Conservation (phyloP, 2,329 filamentous ascomycete genomes). For the Pseudogymnoascus destructans region DNA sequence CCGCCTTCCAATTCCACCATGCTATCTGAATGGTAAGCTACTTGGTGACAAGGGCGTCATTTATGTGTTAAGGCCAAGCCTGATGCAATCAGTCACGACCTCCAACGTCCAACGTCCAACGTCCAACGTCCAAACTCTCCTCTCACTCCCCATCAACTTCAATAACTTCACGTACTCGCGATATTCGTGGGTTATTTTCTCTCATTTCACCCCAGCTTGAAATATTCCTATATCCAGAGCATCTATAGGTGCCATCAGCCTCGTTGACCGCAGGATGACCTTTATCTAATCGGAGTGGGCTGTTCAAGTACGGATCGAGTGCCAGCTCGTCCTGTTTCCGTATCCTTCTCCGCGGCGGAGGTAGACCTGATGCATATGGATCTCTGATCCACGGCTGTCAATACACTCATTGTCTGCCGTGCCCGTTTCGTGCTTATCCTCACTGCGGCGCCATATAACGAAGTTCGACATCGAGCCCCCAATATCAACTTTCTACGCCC, state of each 20-base stretch:
- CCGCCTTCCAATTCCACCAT: not conserved
- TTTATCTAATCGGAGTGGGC: not conserved
- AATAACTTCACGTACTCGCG: not conserved
- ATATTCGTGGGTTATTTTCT: not conserved
- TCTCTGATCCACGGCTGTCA: not conserved
- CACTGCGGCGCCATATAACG: not conserved
- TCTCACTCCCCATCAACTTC: not conserved
- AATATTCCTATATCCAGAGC: not conserved
- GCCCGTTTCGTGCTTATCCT: not conserved
- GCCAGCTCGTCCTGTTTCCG: not conserved
- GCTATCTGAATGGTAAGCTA: not conserved
- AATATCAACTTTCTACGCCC: not conserved
- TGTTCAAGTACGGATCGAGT: not conserved
- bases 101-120: not conserved
- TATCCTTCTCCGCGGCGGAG: not conserved
- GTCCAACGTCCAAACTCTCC: not conserved
- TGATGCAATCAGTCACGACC: not conserved
- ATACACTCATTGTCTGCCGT: not conserved
- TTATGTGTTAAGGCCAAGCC: conserved; percentile 2
- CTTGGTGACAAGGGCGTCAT: not conserved
- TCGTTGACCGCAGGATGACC: not conserved
- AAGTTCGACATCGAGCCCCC: not conserved
- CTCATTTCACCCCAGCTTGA: not conserved
- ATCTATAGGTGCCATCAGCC: not conserved
- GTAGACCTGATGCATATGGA: not conserved